Base-by-base conservation (phyloP, 768 basidiomycete species). In the Hortiboletus campestris region DNA sequence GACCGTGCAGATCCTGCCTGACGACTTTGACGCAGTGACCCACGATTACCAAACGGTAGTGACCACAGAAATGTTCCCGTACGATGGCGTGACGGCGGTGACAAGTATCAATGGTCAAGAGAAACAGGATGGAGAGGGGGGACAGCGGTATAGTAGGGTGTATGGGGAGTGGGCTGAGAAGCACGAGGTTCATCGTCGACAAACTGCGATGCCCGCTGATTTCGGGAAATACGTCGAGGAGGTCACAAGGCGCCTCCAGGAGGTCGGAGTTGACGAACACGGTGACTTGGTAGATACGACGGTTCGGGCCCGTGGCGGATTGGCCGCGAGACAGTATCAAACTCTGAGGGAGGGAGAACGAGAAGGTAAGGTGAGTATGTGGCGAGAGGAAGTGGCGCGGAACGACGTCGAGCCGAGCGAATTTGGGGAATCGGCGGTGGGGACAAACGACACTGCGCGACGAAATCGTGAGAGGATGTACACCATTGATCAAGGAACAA, bases 351-450 rank as follows among this genome's bases (percentile, higher is more conserved):
- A 60, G 53, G 53, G 49, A 12, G 64, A 39, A 19, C 57, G 48
- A 16, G 67, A 54, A 22, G 60, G 59, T 6, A 81, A 80, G 44
- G 78, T 86, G 49, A 78, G 74, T 25, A 76, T 75, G 10, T 86
- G 84, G 84, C 71, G 82, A 34, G 80, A 84, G 61, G 78, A 80
- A 43, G 79, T 81, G 0, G 77, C 78, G 6, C 67, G 73, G 49
- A 75, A 78, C 49, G 70, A 64, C 32, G 46, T 53, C 22, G 51
- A n/a, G 40, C 36, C 29, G 42, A 56, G 60, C 38, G 70, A 70
- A 28, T 63, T 67, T 29, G 69, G 68, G 40, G 66, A 49, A 29
- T 53, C 62, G 20, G 22, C 43, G 7, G 32, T 42, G 44, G 57
- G 19, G 40, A 62, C 45, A 29, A 66, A 57, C 35, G 58, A 59